phyloP scores from a whole-genome alignment of 163 green algal species.

The Volvox carteri region DNA sequence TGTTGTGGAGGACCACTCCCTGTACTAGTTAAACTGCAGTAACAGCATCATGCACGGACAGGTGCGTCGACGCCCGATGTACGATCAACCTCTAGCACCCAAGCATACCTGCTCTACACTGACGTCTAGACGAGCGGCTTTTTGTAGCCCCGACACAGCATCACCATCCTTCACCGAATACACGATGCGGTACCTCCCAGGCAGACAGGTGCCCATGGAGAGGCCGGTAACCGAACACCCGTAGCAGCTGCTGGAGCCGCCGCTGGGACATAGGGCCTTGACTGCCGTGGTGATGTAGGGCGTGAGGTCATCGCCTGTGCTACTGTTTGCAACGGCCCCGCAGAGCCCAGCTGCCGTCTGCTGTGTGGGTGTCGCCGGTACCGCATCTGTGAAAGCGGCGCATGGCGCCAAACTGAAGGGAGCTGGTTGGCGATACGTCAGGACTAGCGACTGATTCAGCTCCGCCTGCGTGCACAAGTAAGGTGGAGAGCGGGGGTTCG shows the following conservation, averaged over 20 bases:
- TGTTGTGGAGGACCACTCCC: too few species aligned
- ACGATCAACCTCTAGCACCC: too few species aligned
- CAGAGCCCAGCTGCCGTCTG: background rate
- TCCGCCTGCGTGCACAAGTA: constrained; percentile 17
- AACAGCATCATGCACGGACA: too few species aligned
- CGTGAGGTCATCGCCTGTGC: background rate
- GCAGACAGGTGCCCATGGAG: constrained; percentile 9
- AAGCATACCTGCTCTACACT: background rate
- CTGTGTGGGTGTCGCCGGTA: background rate
- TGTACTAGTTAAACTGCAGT: too few species aligned
- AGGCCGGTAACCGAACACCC: background rate
- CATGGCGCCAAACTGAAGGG: constrained; percentile 38
- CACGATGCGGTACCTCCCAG: background rate
- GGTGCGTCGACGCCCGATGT: too few species aligned
- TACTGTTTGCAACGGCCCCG: background rate
- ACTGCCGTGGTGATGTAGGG: background rate
- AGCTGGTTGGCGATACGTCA: background rate
- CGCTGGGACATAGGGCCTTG: background rate
- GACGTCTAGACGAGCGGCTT: background rate
- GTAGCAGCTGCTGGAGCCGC: background rate
- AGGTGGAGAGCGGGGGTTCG: too few species aligned
- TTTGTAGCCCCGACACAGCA: background rate
- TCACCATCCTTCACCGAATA: constrained; percentile 5
- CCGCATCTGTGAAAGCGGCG: background rate
- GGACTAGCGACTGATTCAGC: constrained; percentile 7